Conservation (phyloP, 1,284 basidiomycete genomes). For the Gymnopus androsaceus region DNA sequence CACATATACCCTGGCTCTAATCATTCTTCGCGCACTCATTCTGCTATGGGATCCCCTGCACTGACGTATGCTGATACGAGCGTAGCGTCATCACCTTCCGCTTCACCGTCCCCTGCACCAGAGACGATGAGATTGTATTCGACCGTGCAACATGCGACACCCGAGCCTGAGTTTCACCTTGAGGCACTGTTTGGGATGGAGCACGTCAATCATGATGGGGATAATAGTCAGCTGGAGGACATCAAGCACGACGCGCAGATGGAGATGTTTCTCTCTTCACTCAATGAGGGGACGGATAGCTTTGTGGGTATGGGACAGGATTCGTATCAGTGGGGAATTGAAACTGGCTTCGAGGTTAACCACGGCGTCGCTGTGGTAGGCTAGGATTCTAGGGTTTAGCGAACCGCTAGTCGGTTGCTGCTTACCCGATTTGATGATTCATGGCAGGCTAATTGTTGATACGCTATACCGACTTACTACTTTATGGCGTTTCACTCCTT, state of each 20-base stretch:
- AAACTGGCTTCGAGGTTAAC: too few relatives aligned
- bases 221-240: too few relatives aligned
- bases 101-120: conserved; percentile 3
- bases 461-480: too few relatives aligned
- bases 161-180: background rate
- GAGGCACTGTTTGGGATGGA: background rate
- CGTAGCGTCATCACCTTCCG: background rate
- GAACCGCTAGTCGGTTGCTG: too few relatives aligned
- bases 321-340: background rate
- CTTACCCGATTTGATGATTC: too few relatives aligned
- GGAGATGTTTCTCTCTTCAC: background rate
- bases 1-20: background rate
- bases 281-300: background rate
- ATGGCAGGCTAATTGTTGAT: too few relatives aligned
- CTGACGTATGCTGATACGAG: background rate
- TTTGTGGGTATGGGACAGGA: background rate
- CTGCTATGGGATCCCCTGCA: background rate
- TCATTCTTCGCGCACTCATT: background rate
- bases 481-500: too few relatives aligned
- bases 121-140: background rate
- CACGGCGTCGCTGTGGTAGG: too few relatives aligned
- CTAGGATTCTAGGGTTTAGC: too few relatives aligned
- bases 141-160: conserved; percentile 1
- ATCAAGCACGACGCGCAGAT: background rate
- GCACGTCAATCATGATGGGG: background rate